A percentile compares a stretch with the other conserved stretches of the same genome.
These are phyloP conservation scores for Cyclanthera cordifolia DNA, from an alignment of 306 rosid species.

Conservation along the genomic window DNA sequence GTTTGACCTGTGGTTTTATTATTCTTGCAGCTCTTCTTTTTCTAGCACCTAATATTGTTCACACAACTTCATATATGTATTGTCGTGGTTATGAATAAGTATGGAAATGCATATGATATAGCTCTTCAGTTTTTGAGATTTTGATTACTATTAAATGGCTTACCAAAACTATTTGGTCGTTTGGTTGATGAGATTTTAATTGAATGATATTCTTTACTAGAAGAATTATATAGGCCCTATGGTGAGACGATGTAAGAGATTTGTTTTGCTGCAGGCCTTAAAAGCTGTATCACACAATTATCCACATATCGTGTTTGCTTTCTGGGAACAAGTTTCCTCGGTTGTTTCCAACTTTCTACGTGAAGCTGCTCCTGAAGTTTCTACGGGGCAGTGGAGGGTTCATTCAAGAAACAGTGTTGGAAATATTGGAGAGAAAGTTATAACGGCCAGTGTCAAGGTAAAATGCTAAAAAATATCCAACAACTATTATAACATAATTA, in stretches of 20 bases:
- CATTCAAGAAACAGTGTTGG: constrained; percentile 28
- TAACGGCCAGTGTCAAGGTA: constrained; percentile 62
- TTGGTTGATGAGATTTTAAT: not conserved
- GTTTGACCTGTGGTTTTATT: constrained; percentile 10
- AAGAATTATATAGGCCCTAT: not conserved
- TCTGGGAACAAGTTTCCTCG: constrained; percentile 64
- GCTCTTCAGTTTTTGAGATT: constrained; percentile 2
- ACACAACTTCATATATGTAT: not conserved
- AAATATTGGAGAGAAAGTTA: constrained; percentile 47
- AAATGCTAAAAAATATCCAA: not conserved
- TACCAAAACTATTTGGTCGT: not conserved
- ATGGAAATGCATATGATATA: not conserved
- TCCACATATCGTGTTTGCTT: constrained; percentile 51
- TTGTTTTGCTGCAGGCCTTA: constrained; percentile 49
- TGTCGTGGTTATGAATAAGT: not conserved
- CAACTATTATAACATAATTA: not conserved
- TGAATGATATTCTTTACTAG: not conserved
- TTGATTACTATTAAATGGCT: not conserved
- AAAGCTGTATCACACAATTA: constrained; percentile 76
- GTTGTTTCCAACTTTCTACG: constrained; percentile 40
- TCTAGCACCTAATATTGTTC: not conserved
- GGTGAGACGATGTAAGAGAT: not conserved
- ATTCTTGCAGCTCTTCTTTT: constrained; percentile 14
- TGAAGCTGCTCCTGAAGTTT: constrained; percentile 35
- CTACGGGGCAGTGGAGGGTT: constrained; percentile 42